Base-by-base conservation (phyloP, 345 rosid genomes). In the Rhodomyrtus tomentosa region DNA sequence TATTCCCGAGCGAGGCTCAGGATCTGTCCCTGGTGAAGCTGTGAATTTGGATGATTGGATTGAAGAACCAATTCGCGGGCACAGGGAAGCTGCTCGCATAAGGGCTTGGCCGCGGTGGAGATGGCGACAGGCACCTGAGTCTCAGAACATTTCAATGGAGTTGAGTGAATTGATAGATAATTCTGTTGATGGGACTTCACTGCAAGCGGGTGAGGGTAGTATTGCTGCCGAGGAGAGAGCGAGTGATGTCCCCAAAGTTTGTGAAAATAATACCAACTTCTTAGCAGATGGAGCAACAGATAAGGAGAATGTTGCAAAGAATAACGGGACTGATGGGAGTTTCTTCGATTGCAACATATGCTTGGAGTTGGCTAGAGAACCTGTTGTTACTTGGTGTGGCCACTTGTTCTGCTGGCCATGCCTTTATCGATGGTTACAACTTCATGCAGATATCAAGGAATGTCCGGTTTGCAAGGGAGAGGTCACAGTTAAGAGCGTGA, bases 391-490 rank as follows among this genome's bases (percentile, higher is more conserved):
- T 4, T 94, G 95, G 84, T 97, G 99, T 81, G 98, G 99, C 76
- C 99, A 97, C 87, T 90, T 97, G 79, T 97, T 93, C 89, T 97
- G 99, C 85, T 97, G 99, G 99, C 91, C 98, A 38, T 97, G 99
- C 90, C 89, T 95, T 21, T 93, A 92, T 88, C 93, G 89, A 68
- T 94, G 96, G 98, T 86, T 95, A 56, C 92, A 96, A 83, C 83
- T 90, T 38, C 90, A 90, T 86, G 92, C 97, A 10, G 96, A 95
- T 85, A 96, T 95, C 10, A 96, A 94, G 83, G 99, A 95, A 89
- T 96, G 99, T 84, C 99, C 98, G 0, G 94, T 95, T n/a, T 96
- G 99, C 91, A 96, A 95, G 87, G 99, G 96, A 83, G 98, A 96
- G 90, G 99, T 93, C 74, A 91, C 95, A 2, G 50, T 80, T 50